A percentile compares a stretch with the other conserved stretches of the same genome.
phyloP scores from a whole-genome alignment of 163 green algal genomes.

The Coccomyxa subellipsoidea region DNA sequence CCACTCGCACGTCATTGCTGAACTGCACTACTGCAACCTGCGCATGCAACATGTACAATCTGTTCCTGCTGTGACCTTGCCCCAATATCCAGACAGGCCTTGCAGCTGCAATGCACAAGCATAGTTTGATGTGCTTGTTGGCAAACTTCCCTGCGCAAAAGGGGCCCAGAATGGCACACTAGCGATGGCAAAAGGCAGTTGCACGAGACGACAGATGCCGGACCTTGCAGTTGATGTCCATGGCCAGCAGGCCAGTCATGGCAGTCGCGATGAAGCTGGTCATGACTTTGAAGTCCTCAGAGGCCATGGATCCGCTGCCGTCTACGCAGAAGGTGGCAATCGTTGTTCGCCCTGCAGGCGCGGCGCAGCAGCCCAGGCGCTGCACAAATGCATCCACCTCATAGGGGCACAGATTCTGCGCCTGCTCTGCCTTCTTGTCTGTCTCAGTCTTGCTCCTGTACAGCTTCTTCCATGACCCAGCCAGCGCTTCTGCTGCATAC shows the following conservation, averaged over 20 bases:
- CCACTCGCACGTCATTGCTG: conserved; percentile 49
- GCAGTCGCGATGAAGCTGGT: not conserved
- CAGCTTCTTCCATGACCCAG: not conserved
- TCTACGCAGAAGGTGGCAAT: conserved; percentile 12
- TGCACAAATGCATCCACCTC: conserved; percentile 2
- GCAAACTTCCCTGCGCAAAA: too few relatives aligned
- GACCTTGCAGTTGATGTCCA: not conserved
- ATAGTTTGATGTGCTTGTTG: too few relatives aligned
- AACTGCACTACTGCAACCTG: conserved; percentile 65
- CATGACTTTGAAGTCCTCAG: conserved; percentile 14
- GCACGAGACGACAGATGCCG: not conserved
- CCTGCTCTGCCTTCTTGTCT: not conserved
- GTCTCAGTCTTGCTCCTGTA: conserved; percentile 3
- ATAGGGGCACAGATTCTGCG: not conserved
- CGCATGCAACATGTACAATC: not conserved
- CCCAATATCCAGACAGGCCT: too few relatives aligned
- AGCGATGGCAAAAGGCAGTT: too few relatives aligned
- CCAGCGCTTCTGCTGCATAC: not conserved
- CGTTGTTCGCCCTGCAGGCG: not conserved
- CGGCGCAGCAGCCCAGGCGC: not conserved
- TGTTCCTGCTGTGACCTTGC: too few relatives aligned
- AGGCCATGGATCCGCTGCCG: conserved; percentile 7
- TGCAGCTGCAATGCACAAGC: too few relatives aligned
- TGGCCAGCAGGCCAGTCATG: not conserved
- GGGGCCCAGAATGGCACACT: too few relatives aligned